Conservation (phyloP, 164 flowering plant genomes). For the Aristolochia californica region DNA sequence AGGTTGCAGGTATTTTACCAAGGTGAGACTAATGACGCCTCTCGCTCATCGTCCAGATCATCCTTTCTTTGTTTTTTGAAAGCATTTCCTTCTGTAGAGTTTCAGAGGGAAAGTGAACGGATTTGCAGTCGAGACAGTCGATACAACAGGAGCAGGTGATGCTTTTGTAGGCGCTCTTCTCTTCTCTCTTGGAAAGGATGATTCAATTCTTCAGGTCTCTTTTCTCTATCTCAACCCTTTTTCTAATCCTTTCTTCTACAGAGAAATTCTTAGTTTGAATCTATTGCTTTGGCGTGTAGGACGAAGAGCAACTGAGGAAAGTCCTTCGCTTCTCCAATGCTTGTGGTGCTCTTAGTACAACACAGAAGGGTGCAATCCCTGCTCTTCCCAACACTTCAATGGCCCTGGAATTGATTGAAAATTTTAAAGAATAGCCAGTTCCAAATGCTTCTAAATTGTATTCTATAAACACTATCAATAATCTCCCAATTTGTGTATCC, state of each 20-base stretch:
- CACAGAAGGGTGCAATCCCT: conserved; percentile 67
- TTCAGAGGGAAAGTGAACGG: conserved; percentile 55
- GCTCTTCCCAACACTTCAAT: conserved; percentile 37
- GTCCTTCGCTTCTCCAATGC: conserved; percentile 47
- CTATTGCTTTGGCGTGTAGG: conserved; percentile 10
- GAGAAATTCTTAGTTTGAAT: neutral
- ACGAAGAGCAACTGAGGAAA: conserved; percentile 41
- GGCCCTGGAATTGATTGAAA: conserved; percentile 24
- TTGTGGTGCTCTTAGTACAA: conserved; percentile 59
- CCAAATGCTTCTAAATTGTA: neutral
- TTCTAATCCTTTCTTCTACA: neutral
- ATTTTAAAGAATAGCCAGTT: conserved; percentile 2
- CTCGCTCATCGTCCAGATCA: neutral
- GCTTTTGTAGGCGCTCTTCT: conserved; percentile 66
- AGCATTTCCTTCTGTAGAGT: conserved; percentile 15
- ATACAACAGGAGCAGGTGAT: conserved; percentile 85
- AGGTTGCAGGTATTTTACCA: conserved; percentile 75
- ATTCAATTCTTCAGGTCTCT: conserved; percentile 5
- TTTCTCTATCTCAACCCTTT: neutral
- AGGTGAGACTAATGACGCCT: conserved; percentile 30
- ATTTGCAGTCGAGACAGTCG: conserved; percentile 44
- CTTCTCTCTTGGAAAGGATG: conserved; percentile 22
- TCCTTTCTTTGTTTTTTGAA: neutral
- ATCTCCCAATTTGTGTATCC: neutral
- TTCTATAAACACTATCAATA: neutral